Evolutionary conservation across 2,329 filamentous ascomycete species (phyloP), one percentile per base, ranked within the genome.

Genomic region (Rhexocercosporidium sp.): DNA sequence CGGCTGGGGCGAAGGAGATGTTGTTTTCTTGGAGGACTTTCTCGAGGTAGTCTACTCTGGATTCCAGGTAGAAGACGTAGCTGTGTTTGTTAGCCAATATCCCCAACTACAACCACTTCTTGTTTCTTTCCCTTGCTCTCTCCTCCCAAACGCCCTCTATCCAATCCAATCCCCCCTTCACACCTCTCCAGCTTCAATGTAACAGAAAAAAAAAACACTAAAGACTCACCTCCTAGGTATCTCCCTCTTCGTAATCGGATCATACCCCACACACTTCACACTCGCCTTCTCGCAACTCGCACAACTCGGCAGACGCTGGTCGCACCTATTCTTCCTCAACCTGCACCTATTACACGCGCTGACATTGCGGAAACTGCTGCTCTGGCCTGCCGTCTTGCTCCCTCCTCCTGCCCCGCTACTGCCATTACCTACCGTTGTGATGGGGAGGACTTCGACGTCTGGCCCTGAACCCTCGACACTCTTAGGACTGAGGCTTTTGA

Each of bases 31-130:
- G 82, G 59, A 98, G 85, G 44, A 96, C 81, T 39, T 85, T 85
- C 79, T 98, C 95, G 34, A 98, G 88, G 79, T 96, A 92, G 69
- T 90, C 86, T 64, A 97, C 88, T 67, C 95, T 86, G 31, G 91
- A 92, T 79, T 98, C 95, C 67, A 98, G 89, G 78, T 97, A 98
- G 81, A 92, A 97, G 59, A 98, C 93, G 82, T 98, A 98, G 79
- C 91, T 93, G 70, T 70, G 22, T 18, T 14, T 51, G 31, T 56
- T 41, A 39, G 47, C 9, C 46, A 66, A 41, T 44, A 66, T 64
- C 18, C 39, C 39, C n/a, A 41, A 22, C 20, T 34, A 41, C 25
- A 25, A 44, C 12, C 31, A 31, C 39, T 44, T 5, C 27, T n/a
- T 29, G 39, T n/a, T 22, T 29, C 47, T n/a, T 22, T 18, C 29